Evolutionary conservation across 1,284 basidiomycete genomes (phyloP).

Genomic region (Ceratobasidium sp.): DNA sequence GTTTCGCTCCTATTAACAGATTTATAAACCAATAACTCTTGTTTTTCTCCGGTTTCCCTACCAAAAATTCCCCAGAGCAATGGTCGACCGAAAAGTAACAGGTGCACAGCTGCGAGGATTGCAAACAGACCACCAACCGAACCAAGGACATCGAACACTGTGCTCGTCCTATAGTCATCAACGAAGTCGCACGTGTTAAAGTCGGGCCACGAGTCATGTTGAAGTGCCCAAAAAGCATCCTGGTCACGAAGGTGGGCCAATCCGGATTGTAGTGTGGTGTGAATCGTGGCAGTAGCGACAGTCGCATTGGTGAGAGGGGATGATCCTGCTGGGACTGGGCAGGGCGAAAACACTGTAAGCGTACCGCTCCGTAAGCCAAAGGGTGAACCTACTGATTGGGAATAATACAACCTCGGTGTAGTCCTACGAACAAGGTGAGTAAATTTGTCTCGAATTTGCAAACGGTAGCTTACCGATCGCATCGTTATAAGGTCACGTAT

Average conservation of each 20-base stretch:
- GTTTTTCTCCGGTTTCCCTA: not conserved
- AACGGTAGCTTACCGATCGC: not conserved
- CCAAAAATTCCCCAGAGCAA: constrained; percentile 9
- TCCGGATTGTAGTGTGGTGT: not conserved
- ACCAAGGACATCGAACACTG: constrained; percentile 1
- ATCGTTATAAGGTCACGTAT: not conserved
- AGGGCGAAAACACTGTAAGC: not conserved
- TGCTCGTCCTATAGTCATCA: constrained; percentile 18
- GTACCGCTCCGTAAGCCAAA: too few relatives aligned
- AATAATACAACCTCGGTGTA: not conserved
- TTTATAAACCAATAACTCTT: not conserved
- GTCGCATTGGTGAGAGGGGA: not conserved
- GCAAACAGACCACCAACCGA: constrained; percentile 25
- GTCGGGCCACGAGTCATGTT: not conserved
- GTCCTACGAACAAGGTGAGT: not conserved
- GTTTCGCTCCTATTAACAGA: constrained; percentile 24
- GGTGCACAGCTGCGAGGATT: not conserved
- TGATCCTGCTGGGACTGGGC: not conserved
- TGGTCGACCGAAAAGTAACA: constrained; percentile 11
- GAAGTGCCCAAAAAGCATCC: not conserved
- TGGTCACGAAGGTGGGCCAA: not conserved
- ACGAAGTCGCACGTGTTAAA: constrained; percentile 7
- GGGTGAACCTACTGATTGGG: constrained; percentile 4
- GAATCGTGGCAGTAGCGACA: not conserved
- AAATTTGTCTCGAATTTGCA: too few relatives aligned